Evolutionary conservation across 1,139 yeast species (phyloP), one percentile per base, ranked within the genome.

Genomic region (Sugiyamaella grinbergsii): DNA sequence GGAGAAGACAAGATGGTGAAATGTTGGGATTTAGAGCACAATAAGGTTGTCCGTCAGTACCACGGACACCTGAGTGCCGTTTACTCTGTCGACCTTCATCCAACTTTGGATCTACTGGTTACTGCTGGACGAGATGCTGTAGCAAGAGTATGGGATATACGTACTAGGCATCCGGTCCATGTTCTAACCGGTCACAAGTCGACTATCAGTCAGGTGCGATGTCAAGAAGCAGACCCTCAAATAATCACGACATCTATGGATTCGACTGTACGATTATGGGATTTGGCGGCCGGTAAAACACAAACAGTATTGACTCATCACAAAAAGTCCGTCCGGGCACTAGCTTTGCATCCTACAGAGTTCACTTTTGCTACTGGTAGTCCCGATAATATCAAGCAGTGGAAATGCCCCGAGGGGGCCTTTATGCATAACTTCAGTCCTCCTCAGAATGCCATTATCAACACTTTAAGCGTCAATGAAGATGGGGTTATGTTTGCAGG

Each of bases 1-100:
- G 87, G 96, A 33, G 98, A 93, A 65, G 99, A 94, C 69, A 91
- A 91, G 66, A 79, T 90, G 34, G 89, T 90, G n/a, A 81, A 90
- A 63, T 91, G 98, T 69, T 94, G 98, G 97, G 98, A 94, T 71
- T 73, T 94, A 61, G 98, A 93, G 67, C 79, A 83, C 61, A 88
- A 93, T 59, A 80, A 81, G 60, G 83, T 88, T 1, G 80, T 90
- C 13, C 74, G 98, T 51, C 89, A 90, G 61, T 94, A 88, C 66
- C 95, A 91, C 67, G 99, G 98, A 3, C 98, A 93, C 69, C 76
- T 89, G 24, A 88, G 95, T 18, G 95, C 96, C 2, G 88, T 94
- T 1, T 90, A 88, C 63, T 76, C 95, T 1, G 75, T 90, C 49
- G 90, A 83, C 50, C 67, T 90, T 19, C 98, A 91, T 66, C 98